Percentiles rank a stretch among this genome's conserved stretches.
phyloP scores from a whole-genome alignment of 1,284 basidiomycete species.

The Malassezia brasiliensis region DNA sequence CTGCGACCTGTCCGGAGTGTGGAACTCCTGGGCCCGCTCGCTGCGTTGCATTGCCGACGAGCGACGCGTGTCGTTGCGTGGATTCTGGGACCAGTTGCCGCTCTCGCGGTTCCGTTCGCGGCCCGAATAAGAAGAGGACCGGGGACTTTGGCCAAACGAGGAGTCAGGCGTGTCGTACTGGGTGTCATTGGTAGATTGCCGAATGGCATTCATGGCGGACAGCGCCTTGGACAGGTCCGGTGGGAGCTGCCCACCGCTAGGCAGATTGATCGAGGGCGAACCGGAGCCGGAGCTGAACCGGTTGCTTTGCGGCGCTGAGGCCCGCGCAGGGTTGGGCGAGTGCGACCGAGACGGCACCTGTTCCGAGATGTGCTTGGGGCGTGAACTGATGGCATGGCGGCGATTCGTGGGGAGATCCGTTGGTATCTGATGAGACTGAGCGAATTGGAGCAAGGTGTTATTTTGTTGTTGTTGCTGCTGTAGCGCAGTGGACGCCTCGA shows the following conservation, averaged over 20 bases:
- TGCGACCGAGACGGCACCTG: too few species aligned
- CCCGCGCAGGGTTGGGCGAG: neutral
- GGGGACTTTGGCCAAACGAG: neutral
- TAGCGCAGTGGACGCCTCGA: neutral
- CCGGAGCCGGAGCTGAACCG: too few species aligned
- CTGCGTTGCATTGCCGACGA: neutral
- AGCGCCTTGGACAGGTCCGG: slow-evolving; percentile 6
- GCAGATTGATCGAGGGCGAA: neutral
- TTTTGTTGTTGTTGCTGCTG: neutral
- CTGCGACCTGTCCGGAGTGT: neutral
- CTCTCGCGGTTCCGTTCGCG: slow-evolving; percentile 4
- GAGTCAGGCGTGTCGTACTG: neutral
- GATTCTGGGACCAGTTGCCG: neutral
- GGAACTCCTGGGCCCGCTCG: neutral
- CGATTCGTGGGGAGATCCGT: neutral
- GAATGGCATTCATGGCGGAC: slow-evolving; percentile 2
- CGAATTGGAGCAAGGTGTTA: neutral
- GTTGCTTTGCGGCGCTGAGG: neutral
- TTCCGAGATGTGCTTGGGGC: neutral
- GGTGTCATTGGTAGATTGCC: neutral
- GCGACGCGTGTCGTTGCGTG: neutral
- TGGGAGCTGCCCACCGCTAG: neutral
- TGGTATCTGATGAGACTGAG: neutral
- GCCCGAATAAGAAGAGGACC: slow-evolving; percentile 1
- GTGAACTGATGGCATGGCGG: neutral